A percentile compares a stretch with the other conserved stretches of the same genome.
Conservation (phyloP, 2,329 filamentous ascomycete species). For the Xylariaceae sp. region DNA sequence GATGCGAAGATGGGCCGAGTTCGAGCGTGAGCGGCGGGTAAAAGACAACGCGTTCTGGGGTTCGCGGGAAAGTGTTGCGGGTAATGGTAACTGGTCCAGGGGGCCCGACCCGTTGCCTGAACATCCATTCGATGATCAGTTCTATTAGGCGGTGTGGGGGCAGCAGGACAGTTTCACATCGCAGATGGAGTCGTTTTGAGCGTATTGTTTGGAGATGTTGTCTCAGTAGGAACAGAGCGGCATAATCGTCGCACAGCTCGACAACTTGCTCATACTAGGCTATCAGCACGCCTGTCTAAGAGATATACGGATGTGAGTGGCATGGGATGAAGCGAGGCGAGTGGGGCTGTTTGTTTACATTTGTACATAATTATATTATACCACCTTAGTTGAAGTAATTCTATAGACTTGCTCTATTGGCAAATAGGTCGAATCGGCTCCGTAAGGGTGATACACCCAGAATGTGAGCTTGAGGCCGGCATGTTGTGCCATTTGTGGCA, state of each 20-base stretch:
- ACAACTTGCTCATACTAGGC: conserved; percentile 1
- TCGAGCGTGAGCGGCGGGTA: conserved; percentile 64
- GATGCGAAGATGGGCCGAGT: conserved; percentile 98
- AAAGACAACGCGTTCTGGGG: conserved; percentile 48
- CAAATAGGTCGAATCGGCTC: neutral
- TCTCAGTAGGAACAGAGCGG: neutral
- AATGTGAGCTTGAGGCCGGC: too few relatives aligned
- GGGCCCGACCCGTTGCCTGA: conserved; percentile 30
- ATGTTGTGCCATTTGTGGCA: too few relatives aligned
- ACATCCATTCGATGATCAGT: conserved; percentile 52
- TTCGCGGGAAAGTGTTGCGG: conserved; percentile 48
- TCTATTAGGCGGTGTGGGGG: conserved; percentile 50
- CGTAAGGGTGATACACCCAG: too few relatives aligned
- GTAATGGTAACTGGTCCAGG: conserved; percentile 44
- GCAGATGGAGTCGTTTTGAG: neutral
- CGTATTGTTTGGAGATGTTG: neutral
- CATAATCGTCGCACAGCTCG: neutral
- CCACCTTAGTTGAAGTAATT: conserved; percentile 14
- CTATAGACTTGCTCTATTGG: conserved; percentile 1
- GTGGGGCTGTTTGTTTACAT: conserved; percentile 9
- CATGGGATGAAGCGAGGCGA: conserved; percentile 14
- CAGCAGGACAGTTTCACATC: conserved; percentile 6
- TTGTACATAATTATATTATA: conserved; percentile 19
- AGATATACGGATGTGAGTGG: conserved; percentile 15
- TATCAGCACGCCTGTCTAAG: conserved; percentile 9